Conservation (phyloP, 192 early-diverging fungal genomes). For the Backusella morwellensis region DNA sequence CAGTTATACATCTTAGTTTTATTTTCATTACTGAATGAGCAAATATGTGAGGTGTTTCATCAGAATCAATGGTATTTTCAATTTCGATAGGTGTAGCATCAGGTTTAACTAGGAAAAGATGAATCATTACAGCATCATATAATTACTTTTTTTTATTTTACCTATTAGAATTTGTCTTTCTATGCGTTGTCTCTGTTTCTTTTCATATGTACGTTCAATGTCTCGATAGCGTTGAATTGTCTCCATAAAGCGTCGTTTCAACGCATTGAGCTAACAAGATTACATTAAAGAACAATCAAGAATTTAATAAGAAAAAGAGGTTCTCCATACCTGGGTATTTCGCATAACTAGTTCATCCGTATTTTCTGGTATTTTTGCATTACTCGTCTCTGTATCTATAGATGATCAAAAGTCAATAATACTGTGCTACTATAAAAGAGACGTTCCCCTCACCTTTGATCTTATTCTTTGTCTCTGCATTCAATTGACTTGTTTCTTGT, state of each 20-base stretch:
- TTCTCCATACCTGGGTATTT: neutral
- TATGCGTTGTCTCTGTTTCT: slow-evolving; percentile 78
- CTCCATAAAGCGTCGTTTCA: slow-evolving; percentile 57
- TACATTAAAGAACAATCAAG: neutral
- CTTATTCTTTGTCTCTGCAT: slow-evolving; percentile 39
- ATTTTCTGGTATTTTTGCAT: neutral
- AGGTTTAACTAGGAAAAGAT: slow-evolving; percentile 63
- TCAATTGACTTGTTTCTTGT: slow-evolving; percentile 22
- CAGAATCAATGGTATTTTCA: slow-evolving; percentile 60
- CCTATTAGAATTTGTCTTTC: slow-evolving; percentile 79
- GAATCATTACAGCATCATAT: neutral
- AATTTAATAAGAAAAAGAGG: too few species aligned
- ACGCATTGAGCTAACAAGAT: slow-evolving; percentile 38
- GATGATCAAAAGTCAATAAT: neutral
- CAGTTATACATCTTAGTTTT: neutral
- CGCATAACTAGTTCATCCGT: neutral
- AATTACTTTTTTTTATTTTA: slow-evolving; percentile 21
- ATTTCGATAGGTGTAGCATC: slow-evolving; percentile 70
- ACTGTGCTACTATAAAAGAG: neutral
- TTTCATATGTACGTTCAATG: slow-evolving; percentile 70
- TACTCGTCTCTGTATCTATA: slow-evolving; percentile 1
- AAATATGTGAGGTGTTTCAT: slow-evolving; percentile 71
- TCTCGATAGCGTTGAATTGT: slow-evolving; percentile 70
- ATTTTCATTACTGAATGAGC: slow-evolving; percentile 61
- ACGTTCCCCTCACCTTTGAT: slow-evolving; percentile 33